A percentile compares a stretch with the other conserved stretches of the same genome.
These are phyloP conservation scores for Suillus placidus DNA, from an alignment of 768 basidiomycete genomes.

Conservation along the genomic window DNA sequence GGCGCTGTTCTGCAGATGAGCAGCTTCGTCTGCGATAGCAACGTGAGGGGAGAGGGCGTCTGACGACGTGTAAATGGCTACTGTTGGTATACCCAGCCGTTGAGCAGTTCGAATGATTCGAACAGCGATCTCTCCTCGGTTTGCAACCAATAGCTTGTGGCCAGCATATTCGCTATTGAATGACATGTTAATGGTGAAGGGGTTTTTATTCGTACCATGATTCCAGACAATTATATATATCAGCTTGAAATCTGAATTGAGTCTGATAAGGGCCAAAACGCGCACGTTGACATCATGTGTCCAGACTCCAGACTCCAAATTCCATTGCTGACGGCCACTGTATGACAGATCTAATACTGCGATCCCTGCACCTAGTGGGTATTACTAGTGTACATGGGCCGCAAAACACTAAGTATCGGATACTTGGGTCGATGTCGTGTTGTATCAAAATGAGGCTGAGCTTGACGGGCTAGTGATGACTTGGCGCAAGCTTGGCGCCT, in stretches of 20 bases:
- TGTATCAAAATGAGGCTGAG: not conserved
- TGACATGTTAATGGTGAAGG: constrained; percentile 12
- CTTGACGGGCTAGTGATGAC: too few relatives aligned
- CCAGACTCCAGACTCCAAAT: not conserved
- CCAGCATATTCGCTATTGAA: constrained; percentile 19
- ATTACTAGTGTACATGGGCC: too few relatives aligned
- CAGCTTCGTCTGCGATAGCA: constrained; percentile 52
- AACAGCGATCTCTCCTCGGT: constrained; percentile 74
- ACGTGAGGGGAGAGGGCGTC: constrained; percentile 65
- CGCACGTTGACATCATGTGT: not conserved
- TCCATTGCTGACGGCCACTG: not conserved
- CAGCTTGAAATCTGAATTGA: not conserved
- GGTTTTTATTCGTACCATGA: not conserved
- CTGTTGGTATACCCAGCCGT: constrained; percentile 50
- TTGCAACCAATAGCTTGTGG: constrained; percentile 66
- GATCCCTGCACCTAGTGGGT: too few relatives aligned
- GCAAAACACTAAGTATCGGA: too few relatives aligned
- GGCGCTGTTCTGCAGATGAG: constrained; percentile 34
- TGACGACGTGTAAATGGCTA: constrained; percentile 61
- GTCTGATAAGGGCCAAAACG: not conserved
- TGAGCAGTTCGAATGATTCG: constrained; percentile 62
- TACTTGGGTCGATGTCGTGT: not conserved
- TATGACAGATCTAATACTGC: not conserved
- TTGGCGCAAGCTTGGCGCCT: too few relatives aligned
- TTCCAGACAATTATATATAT: not conserved